Evolutionary conservation across 805 yeast genomes (phyloP).

Genomic region (Cyberlindnera xylosilytica): DNA sequence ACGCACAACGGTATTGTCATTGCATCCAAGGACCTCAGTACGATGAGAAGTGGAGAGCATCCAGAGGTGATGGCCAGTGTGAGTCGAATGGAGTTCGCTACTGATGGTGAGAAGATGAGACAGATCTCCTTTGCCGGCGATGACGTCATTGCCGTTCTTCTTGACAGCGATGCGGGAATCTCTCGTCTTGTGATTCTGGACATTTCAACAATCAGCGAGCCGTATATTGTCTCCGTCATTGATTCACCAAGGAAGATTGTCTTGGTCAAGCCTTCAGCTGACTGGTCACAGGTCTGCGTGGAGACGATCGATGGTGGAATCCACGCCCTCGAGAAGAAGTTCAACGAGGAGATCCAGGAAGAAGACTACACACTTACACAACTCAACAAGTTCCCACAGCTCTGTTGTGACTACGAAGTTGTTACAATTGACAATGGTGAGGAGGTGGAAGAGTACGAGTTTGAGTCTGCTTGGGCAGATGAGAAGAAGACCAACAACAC

Average conservation of each 20-base stretch:
- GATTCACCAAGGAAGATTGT: slow-evolving; percentile 51
- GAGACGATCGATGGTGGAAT: slow-evolving; percentile 66
- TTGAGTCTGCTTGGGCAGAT: slow-evolving; percentile 27
- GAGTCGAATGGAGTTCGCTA: slow-evolving; percentile 34
- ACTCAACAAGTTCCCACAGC: slow-evolving; percentile 59
- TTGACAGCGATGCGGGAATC: slow-evolving; percentile 44
- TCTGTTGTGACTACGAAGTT: slow-evolving; percentile 62
- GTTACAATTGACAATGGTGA: slow-evolving; percentile 27
- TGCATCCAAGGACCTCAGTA: slow-evolving; percentile 43
- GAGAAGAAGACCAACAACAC: slow-evolving; percentile 27
- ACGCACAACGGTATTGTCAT: slow-evolving; percentile 44
- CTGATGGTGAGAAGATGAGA: slow-evolving; percentile 46
- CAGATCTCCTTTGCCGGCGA: slow-evolving; percentile 61
- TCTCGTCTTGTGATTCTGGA: slow-evolving; percentile 54
- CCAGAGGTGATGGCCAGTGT: slow-evolving; percentile 34
- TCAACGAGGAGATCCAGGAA: slow-evolving; percentile 24
- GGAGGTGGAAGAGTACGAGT: slow-evolving; percentile 14
- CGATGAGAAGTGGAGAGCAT: slow-evolving; percentile 44
- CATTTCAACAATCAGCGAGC: slow-evolving; percentile 39
- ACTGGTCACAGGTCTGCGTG: slow-evolving; percentile 48
- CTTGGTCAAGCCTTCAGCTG: slow-evolving; percentile 51
- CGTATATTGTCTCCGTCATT: slow-evolving; percentile 38
- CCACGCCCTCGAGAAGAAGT: slow-evolving; percentile 32
- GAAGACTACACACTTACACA: slow-evolving; percentile 28
- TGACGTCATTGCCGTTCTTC: slow-evolving; percentile 51